phyloP scores from a whole-genome alignment of 768 basidiomycete species.

The Collybia sordida region DNA sequence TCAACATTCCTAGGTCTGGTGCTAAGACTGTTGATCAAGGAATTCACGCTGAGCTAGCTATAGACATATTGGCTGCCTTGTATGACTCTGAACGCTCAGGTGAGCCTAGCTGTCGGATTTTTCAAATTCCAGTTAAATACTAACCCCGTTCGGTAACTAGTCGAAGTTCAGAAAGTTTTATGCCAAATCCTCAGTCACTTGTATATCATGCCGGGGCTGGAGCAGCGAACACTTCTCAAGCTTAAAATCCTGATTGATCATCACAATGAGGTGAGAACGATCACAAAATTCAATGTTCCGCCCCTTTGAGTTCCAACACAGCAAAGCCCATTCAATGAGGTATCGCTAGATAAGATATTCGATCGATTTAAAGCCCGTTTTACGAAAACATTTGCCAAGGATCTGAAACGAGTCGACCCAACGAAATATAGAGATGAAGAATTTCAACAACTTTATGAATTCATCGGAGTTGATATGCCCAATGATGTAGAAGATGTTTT shows the following conservation, averaged over 20 bases:
- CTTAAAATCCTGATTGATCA: slow-evolving; percentile 48
- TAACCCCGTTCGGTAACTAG: slow-evolving; percentile 27
- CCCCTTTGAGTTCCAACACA: slow-evolving; percentile 17
- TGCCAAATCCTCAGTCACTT: slow-evolving; percentile 66
- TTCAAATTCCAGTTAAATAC: neutral
- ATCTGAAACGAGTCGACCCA: slow-evolving; percentile 38
- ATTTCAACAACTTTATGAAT: slow-evolving; percentile 39
- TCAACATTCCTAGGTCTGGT: neutral
- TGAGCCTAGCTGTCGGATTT: slow-evolving; percentile 16
- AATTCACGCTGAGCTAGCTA: slow-evolving; percentile 58
- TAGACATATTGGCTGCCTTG: slow-evolving; percentile 50
- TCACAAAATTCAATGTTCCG: neutral
- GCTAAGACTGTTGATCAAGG: slow-evolving; percentile 15
- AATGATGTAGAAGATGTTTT: slow-evolving; percentile 16
- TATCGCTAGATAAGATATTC: slow-evolving; percentile 52
- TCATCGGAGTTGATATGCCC: slow-evolving; percentile 40
- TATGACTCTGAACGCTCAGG: slow-evolving; percentile 49
- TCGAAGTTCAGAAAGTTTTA: slow-evolving; percentile 60
- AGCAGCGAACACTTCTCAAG: slow-evolving; percentile 39
- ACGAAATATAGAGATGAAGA: slow-evolving; percentile 37
- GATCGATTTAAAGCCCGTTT: slow-evolving; percentile 52
- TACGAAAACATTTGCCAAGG: slow-evolving; percentile 38
- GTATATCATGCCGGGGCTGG: slow-evolving; percentile 41
- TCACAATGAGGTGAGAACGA: slow-evolving; percentile 43
- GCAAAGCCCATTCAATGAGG: slow-evolving; percentile 62